A percentile compares a stretch with the other conserved stretches of the same genome.
Evolutionary conservation across 2,329 filamentous ascomycete genomes (phyloP).

Genomic region (Westerdykella sp.): DNA sequence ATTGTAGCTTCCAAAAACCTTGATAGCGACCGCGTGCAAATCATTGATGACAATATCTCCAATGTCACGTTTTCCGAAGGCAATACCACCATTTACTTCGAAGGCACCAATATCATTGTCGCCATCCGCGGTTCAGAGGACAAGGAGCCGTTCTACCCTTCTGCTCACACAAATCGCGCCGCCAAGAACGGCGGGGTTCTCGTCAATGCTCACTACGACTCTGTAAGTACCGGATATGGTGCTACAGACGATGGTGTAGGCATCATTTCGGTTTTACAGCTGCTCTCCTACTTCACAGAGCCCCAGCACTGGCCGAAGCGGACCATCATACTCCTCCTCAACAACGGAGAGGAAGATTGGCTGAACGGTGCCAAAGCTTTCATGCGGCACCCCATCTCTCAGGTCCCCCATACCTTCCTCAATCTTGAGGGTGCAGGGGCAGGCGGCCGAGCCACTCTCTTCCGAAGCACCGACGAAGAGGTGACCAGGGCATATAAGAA

Average conservation of each 20-base stretch:
- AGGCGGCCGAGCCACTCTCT: conserved; percentile 79
- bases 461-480: conserved; percentile 81
- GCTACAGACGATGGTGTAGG: conserved; percentile 93
- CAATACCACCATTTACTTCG: conserved; percentile 67
- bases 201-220: conserved; percentile 93
- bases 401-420: conserved; percentile 78
- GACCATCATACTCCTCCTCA: conserved; percentile 78
- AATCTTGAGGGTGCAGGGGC: conserved; percentile 95
- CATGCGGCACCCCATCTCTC: conserved; percentile 71
- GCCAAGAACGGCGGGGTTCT: conserved; percentile 68
- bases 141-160: conserved; percentile 66
- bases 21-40: conserved; percentile 44
- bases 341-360: conserved; percentile 94
- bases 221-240: conserved; percentile 84
- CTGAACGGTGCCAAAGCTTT: conserved; percentile 83
- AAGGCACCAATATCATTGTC: conserved; percentile 85
- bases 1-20: conserved; percentile 59
- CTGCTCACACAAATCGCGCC: conserved; percentile 31
- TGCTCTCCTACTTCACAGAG: conserved; percentile 76
- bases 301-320: conserved; percentile 64
- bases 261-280: conserved; percentile 76
- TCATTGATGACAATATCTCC: conserved; percentile 73
- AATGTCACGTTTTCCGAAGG: conserved; percentile 65
- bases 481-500: conserved; percentile 72
- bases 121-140: conserved; percentile 80